phyloP scores from a whole-genome alignment of 306 rosid genomes.

The Psophocarpus tetragonolobus region DNA sequence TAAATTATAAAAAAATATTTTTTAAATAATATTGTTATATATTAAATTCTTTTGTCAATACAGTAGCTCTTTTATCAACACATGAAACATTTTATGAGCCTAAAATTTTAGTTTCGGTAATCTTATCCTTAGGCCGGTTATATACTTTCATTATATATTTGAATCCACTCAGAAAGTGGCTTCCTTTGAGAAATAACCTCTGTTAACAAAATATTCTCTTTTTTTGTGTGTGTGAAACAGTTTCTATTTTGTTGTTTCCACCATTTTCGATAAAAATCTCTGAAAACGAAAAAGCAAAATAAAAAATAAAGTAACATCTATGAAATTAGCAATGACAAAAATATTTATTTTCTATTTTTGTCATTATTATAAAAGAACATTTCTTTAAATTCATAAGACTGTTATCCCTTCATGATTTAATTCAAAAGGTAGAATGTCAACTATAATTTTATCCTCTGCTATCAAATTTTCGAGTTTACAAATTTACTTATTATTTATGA shows the following conservation, averaged over 20 bases:
- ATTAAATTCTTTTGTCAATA: no score
- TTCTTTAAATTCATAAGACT: neutral
- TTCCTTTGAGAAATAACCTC: neutral
- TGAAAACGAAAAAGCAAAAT: neutral
- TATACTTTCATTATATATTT: neutral
- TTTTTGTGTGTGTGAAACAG: no score
- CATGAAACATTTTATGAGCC: no score
- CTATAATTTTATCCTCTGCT: no score
- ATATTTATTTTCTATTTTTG: no score
- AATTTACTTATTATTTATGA: no score
- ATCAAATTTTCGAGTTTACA: no score
- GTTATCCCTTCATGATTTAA: conserved; percentile 7
- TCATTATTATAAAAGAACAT: neutral
- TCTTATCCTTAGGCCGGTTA: neutral
- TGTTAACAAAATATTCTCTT: no score
- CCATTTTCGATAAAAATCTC: neutral
- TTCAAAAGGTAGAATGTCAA: neutral
- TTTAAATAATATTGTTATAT: no score
- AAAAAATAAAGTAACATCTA: neutral
- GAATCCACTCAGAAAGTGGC: neutral
- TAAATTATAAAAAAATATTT: no score
- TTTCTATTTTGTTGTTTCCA: neutral
- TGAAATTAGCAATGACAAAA: neutral
- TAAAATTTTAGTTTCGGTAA: no score
- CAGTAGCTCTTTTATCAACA: no score